phyloP scores from a whole-genome alignment of 768 basidiomycete genomes.

The Coprinellus micaceus region DNA sequence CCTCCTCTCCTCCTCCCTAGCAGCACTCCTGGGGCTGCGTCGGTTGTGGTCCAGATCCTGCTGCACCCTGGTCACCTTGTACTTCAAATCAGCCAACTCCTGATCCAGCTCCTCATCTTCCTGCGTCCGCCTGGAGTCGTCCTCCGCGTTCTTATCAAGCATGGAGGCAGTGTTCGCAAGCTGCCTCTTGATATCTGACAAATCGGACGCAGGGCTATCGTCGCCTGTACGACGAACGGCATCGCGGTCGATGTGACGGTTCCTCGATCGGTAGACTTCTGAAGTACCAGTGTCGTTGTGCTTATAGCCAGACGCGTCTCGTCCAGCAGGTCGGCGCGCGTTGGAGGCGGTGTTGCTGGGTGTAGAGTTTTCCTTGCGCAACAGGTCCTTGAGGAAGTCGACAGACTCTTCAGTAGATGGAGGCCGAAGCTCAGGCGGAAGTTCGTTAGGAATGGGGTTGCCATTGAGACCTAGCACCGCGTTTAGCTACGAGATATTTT shows the following conservation, averaged over 20 bases:
- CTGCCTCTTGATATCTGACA: slow-evolving; percentile 83
- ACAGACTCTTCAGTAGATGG: slow-evolving; percentile 92
- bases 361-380: slow-evolving; percentile 67
- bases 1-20: slow-evolving; percentile 83
- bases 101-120: slow-evolving; percentile 91
- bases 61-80: slow-evolving; percentile 79
- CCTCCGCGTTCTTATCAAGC: slow-evolving; percentile 73
- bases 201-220: slow-evolving; percentile 57
- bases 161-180: slow-evolving; percentile 74
- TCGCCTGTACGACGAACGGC: slow-evolving; percentile 74
- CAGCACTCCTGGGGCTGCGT: slow-evolving; percentile 63
- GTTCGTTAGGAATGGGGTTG: slow-evolving; percentile 79
- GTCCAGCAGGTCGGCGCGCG: slow-evolving; percentile 48
- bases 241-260: slow-evolving; percentile 82
- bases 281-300: slow-evolving; percentile 61
- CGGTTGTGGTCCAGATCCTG: slow-evolving; percentile 89
- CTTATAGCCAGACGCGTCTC: slow-evolving; percentile 92
- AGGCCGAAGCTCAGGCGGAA: slow-evolving; percentile 87
- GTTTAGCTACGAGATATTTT: not conserved
- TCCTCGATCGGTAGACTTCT: slow-evolving; percentile 74
- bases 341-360: slow-evolving; percentile 14
- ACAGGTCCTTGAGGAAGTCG: slow-evolving; percentile 80
- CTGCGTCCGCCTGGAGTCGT: slow-evolving; percentile 53
- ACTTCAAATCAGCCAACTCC: slow-evolving; percentile 83
- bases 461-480: slow-evolving; percentile 74